Evolutionary conservation across 192 early-diverging fungal species (phyloP), one percentile per base, ranked within the genome.

Genomic region (Geosiphon pyriformis): DNA sequence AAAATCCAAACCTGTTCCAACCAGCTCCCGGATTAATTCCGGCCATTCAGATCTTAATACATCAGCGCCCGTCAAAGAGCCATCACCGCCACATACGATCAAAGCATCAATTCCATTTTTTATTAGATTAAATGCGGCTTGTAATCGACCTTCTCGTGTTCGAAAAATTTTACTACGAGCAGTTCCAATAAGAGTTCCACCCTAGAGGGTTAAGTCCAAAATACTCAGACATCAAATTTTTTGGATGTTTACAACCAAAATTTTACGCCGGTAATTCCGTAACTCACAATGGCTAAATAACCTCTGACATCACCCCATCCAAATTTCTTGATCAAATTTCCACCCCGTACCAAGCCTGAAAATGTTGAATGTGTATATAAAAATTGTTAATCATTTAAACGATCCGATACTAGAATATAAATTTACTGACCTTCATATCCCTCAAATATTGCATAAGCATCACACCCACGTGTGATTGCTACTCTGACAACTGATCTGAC

Each of bases 71-170:
- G 96, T 98, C 63, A 98, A 82, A 7, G 93, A 94, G 8, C 96
- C 96, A 69, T 98, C 96, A 65, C 96, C 96, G 61, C 96, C 96
- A 78, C 92, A 90, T 4, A 98, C 92, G 71, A 98, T 82, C 50
- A 98, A 76, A 20, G 96, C 89, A 65, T 98, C 94, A 59, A 98
- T 98, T 22, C 94, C 94, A 65, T 89, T 84, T 61, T 83, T 85
- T 66, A 98, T 86, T 74, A 98, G 77, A 60, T 98, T 94, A 46
- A 78, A 80, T 3, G 89, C 92, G 2, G 87, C 90, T 48, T 75
- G 74, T 58, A 95, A 85, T 15, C 96, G 90, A 35, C 96, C 96
- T 61, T 88, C 85, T 17, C 89, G 80, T 32, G 86, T 85, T 12
- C 90, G 87, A 81, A 98, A 96, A 50, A 84, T 81, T 72, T 80